phyloP scores from a whole-genome alignment of 257 asterid species.

The Solanum lignicaule region DNA sequence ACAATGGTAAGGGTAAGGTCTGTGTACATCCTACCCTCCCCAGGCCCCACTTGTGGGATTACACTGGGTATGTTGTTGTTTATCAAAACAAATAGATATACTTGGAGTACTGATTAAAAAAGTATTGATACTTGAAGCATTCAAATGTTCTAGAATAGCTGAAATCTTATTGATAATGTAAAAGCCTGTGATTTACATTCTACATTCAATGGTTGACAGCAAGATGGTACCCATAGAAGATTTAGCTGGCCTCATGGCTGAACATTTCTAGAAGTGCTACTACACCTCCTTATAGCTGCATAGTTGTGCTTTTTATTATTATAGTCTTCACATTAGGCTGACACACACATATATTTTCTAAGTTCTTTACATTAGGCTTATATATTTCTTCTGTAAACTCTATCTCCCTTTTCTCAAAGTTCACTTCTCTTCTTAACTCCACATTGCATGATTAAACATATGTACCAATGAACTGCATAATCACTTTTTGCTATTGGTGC shows the following conservation, averaged over 20 bases:
- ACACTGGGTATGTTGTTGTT: neutral
- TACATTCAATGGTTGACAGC: neutral
- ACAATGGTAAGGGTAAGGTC: neutral
- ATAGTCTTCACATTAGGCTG: neutral
- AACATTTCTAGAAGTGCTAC: neutral
- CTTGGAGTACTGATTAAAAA: neutral
- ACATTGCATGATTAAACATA: neutral
- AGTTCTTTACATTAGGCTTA: too few relatives aligned
- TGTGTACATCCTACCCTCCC: neutral
- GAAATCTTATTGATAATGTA: neutral
- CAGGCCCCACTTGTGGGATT: neutral
- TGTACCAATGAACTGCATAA: too few relatives aligned
- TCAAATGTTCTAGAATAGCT: neutral
- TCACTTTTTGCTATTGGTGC: too few relatives aligned
- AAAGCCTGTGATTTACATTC: neutral
- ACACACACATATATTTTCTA: too few relatives aligned
- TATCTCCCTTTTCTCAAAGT: too few relatives aligned
- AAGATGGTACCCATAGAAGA: neutral
- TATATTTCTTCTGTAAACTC: too few relatives aligned
- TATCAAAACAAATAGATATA: neutral
- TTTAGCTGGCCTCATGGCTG: neutral
- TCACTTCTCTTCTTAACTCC: neutral
- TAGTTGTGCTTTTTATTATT: neutral
- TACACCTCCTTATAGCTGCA: neutral
- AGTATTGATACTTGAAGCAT: neutral